Evolutionary conservation across 2,329 filamentous ascomycete species (phyloP).

Genomic region (Ophiostoma australiae): DNA sequence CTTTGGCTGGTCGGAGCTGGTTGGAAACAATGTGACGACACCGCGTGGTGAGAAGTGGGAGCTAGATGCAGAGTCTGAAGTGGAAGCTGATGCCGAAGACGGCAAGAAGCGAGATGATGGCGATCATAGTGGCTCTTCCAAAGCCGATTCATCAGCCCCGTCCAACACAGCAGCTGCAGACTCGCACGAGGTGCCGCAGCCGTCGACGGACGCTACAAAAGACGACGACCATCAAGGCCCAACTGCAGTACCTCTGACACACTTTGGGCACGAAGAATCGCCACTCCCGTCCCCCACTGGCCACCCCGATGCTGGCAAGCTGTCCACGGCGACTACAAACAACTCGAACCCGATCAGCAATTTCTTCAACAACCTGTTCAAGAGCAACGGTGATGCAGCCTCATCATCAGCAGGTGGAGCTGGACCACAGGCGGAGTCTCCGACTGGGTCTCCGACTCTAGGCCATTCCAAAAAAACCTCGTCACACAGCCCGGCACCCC

Average conservation of each 20-base stretch:
- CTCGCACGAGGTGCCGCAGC: conserved; percentile 62
- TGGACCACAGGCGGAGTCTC: neutral
- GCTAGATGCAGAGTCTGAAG: conserved; percentile 32
- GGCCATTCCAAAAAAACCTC: neutral
- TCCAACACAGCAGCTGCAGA: conserved; percentile 31
- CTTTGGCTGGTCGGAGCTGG: conserved; percentile 93
- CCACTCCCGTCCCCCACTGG: conserved; percentile 12
- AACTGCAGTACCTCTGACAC: conserved; percentile 40
- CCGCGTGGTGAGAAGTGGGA: conserved; percentile 45
- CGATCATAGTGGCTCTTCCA: neutral
- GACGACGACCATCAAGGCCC: conserved; percentile 62
- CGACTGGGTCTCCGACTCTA: neutral
- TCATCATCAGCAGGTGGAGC: neutral
- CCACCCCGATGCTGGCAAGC: conserved; percentile 29
- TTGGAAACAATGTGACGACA: conserved; percentile 56
- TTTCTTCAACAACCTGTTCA: conserved; percentile 53
- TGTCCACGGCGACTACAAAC: conserved; percentile 36
- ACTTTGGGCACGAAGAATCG: conserved; percentile 30
- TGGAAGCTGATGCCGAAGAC: conserved; percentile 22
- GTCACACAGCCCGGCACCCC: conserved; percentile 13
- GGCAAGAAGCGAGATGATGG: conserved; percentile 17
- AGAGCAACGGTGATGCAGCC: conserved; percentile 34
- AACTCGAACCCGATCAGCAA: conserved; percentile 55
- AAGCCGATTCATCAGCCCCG: conserved; percentile 5
- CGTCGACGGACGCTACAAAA: conserved; percentile 57